These are phyloP conservation scores for Zhuliangozyma blackwelliae DNA, from an alignment of 1,139 yeast genomes.

Conservation along the genomic window DNA sequence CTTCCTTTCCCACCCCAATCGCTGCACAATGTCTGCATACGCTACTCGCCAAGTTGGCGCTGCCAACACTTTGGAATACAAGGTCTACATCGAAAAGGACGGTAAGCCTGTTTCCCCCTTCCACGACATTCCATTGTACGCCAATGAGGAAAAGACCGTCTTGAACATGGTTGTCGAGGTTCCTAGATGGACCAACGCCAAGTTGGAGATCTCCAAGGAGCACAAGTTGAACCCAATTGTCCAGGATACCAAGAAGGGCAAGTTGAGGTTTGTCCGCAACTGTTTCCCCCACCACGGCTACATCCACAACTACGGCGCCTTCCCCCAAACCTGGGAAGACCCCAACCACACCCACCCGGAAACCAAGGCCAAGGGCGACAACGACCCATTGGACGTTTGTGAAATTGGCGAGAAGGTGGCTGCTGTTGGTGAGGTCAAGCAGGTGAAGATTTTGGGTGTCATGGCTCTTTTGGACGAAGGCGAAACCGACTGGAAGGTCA, in stretches of 20 bases:
- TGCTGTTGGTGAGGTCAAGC: conserved; percentile 69
- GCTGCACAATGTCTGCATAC: conserved; percentile 51
- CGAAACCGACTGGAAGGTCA: conserved; percentile 96
- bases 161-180: conserved; percentile 91
- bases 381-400: conserved; percentile 94
- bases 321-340: conserved; percentile 97
- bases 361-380: conserved; percentile 85
- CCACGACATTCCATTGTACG: conserved; percentile 84
- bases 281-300: conserved; percentile 96
- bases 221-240: conserved; percentile 78
- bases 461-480: conserved; percentile 96
- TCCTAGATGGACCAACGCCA: conserved; percentile 94
- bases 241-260: conserved; percentile 91
- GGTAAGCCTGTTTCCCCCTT: conserved; percentile 50
- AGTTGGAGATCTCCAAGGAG: conserved; percentile 81
- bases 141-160: conserved; percentile 58
- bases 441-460: conserved; percentile 87
- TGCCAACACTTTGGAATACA: conserved; percentile 86
- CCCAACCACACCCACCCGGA: conserved; percentile 60
- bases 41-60: conserved; percentile 87
- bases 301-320: conserved; percentile 96
- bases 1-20: too few relatives aligned
- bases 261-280: conserved; percentile 82
- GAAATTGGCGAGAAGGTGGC: conserved; percentile 79
- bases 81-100: conserved; percentile 56